Percentiles rank a stretch among this genome's conserved stretches.
Conservation (phyloP, 495 filamentous ascomycete species). For the Penicillium mononematosum region DNA sequence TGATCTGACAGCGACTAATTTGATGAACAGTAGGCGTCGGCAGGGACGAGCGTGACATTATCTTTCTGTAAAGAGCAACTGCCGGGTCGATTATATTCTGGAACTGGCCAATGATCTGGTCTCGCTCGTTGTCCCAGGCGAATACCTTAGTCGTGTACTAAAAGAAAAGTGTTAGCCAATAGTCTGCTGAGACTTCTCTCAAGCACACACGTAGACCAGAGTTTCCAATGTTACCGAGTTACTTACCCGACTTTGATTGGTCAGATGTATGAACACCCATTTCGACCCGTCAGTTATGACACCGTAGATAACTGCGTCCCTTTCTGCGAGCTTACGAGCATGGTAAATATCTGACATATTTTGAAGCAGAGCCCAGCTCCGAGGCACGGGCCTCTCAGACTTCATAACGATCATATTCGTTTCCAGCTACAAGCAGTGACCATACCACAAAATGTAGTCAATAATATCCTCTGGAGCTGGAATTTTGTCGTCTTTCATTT, state of each 20-base stretch:
- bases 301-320: background rate
- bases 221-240: background rate
- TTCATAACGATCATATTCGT: background rate
- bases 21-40: background rate
- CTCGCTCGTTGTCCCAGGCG: background rate
- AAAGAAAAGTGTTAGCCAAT: background rate
- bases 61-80: background rate
- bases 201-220: background rate
- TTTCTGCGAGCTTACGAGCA: background rate
- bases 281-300: background rate
- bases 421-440: background rate
- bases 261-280: background rate
- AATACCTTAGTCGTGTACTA: background rate
- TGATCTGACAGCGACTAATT: background rate
- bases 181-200: background rate
- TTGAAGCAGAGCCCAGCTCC: background rate
- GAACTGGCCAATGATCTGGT: background rate
- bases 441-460: background rate
- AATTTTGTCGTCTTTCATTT: background rate
- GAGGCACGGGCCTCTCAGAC: background rate
- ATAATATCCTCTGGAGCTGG: background rate
- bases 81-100: background rate
- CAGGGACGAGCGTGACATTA: background rate
- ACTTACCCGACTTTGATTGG: background rate
- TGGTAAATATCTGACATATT: background rate